Evolutionary conservation across 305 asterid genomes (phyloP).

Genomic region (Plantago coronopus): DNA sequence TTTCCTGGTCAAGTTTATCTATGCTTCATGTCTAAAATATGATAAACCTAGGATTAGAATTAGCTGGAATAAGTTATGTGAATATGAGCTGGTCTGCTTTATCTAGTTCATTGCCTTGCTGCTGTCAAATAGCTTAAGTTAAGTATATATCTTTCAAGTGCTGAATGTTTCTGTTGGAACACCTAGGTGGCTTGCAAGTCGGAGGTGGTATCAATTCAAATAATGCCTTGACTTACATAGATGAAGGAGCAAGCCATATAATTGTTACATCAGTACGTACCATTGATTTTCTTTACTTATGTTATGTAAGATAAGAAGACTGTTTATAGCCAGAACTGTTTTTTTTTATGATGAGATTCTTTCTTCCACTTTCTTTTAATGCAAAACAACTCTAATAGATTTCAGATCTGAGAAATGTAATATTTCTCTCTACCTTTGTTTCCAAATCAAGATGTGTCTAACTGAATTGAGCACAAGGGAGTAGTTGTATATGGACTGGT

Average conservation of each 20-base stretch:
- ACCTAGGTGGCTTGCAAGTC: slow-evolving; percentile 93
- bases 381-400: background rate
- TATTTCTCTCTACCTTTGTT: background rate
- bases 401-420: background rate
- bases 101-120: background rate
- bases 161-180: slow-evolving; percentile 17
- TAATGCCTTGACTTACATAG: slow-evolving; percentile 75
- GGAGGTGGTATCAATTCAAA: slow-evolving; percentile 91
- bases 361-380: slow-evolving; percentile 8
- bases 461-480: background rate
- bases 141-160: slow-evolving; percentile 2
- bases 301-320: background rate
- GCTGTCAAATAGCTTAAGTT: slow-evolving; percentile 11
- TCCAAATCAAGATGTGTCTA: background rate
- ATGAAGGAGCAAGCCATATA: slow-evolving; percentile 97
- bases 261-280: slow-evolving; percentile 87
- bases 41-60: background rate
- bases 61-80: slow-evolving; percentile 12
- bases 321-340: background rate
- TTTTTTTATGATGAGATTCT: too few species aligned
- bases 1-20: background rate
- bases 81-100: background rate
- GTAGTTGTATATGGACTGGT: background rate
- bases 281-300: slow-evolving; percentile 6
- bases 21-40: background rate